Percentiles rank a stretch among this genome's conserved stretches.
These are phyloP conservation scores for Diutina pseudorugosa DNA, from an alignment of 1,139 yeast genomes.

Conservation along the genomic window DNA sequence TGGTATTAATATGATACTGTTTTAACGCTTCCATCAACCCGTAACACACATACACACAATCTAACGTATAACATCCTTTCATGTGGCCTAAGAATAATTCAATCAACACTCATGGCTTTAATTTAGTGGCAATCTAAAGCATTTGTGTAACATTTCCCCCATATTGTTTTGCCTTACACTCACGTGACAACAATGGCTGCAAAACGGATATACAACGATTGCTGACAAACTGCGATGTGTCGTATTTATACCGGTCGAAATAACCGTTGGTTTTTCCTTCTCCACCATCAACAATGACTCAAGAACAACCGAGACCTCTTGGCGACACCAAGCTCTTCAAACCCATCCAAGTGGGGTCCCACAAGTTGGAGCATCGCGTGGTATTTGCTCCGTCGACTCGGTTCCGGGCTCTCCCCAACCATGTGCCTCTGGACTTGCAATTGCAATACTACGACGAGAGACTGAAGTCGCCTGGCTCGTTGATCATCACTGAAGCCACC, in stretches of 20 bases:
- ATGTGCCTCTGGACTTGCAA: slow-evolving; percentile 11
- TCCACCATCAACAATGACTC: background rate
- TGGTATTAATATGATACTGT: too few relatives aligned
- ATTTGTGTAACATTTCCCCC: too few relatives aligned
- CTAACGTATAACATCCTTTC: too few relatives aligned
- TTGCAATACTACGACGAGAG: slow-evolving; percentile 20
- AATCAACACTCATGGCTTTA: too few relatives aligned
- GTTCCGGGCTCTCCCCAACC: slow-evolving; percentile 5
- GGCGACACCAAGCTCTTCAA: slow-evolving; percentile 5
- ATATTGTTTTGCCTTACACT: too few relatives aligned
- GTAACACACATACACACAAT: too few relatives aligned
- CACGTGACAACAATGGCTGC: too few relatives aligned
- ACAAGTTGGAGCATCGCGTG: slow-evolving; percentile 4
- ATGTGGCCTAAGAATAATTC: too few relatives aligned
- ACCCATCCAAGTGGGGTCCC: slow-evolving; percentile 6
- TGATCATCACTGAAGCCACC: slow-evolving; percentile 24
- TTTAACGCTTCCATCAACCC: too few relatives aligned
- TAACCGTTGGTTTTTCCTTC: too few relatives aligned
- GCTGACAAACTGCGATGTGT: background rate
- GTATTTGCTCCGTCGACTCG: slow-evolving; percentile 7
- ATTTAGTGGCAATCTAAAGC: too few relatives aligned
- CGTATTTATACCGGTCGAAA: background rate
- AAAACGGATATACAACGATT: too few relatives aligned
- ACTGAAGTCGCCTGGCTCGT: slow-evolving; percentile 20
- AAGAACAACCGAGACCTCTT: background rate